These are phyloP conservation scores for Medicago ruthenica DNA, from an alignment of 306 rosid species.

Conservation along the genomic window DNA sequence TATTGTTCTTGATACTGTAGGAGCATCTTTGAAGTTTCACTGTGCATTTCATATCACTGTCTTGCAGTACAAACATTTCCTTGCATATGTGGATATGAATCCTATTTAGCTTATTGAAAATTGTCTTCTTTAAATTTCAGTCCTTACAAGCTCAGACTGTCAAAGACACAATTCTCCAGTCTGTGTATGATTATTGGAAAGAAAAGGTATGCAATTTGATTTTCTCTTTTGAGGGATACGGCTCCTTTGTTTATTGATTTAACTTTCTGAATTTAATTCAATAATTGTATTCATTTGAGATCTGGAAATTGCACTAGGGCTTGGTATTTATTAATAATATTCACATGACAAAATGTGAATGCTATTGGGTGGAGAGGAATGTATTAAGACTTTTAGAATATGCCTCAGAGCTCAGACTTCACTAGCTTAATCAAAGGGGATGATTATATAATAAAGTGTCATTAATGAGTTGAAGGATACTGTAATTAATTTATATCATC, in stretches of 20 bases:
- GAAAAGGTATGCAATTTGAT: slow-evolving; percentile 69
- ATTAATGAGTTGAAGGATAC: slow-evolving; percentile 20
- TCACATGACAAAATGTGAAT: slow-evolving; percentile 24
- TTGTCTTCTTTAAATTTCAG: slow-evolving; percentile 55
- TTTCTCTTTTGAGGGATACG: slow-evolving; percentile 31
- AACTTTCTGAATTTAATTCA: slow-evolving; percentile 35
- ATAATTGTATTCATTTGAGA: slow-evolving; percentile 36
- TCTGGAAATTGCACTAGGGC: slow-evolving; percentile 32
- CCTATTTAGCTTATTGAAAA: slow-evolving; percentile 31
- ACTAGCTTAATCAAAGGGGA: slow-evolving; percentile 12
- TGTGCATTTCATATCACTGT: slow-evolving; percentile 31
- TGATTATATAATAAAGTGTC: slow-evolving; percentile 24
- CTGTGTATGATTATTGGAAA: slow-evolving; percentile 84
- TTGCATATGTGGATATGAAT: slow-evolving; percentile 32
- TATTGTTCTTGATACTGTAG: not conserved
- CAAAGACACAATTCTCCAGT: slow-evolving; percentile 64
- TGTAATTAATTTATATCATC: slow-evolving; percentile 25
- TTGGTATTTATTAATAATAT: slow-evolving; percentile 23
- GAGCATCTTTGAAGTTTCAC: slow-evolving; percentile 39
- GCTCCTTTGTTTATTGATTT: slow-evolving; percentile 20
- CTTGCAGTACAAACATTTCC: slow-evolving; percentile 24
- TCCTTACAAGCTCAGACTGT: slow-evolving; percentile 64
- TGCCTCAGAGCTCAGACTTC: slow-evolving; percentile 11
- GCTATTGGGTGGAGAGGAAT: slow-evolving; percentile 27
- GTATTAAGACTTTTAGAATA: slow-evolving; percentile 19